Base-by-base conservation (phyloP, 2,329 filamentous ascomycete genomes). In the Amphichorda felina region DNA sequence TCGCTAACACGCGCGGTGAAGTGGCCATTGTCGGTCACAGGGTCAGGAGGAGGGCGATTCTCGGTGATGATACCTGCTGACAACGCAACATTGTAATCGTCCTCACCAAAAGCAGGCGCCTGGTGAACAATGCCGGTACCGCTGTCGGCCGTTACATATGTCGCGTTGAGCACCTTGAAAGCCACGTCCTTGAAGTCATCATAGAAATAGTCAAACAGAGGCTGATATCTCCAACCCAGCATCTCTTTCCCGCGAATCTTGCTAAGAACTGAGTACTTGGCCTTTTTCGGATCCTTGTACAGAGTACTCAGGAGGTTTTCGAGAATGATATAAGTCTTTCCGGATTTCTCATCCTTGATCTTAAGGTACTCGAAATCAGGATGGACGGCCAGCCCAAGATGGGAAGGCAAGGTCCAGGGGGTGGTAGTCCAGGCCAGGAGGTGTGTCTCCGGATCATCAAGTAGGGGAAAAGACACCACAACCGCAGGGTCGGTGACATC, bases 61-160 rank as follows among this genome's bases (percentile, higher is more conserved):
- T 87, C 81, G 42, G 60, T 81, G 51, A 95, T 81, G 47, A 94
- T 72, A 29, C 86, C 88, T 31, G 75, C 67, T 38, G 80, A 77
- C 41, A 87, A 57, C 8, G 82, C 84, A 40, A 91, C 76, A 45
- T 79, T 80, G 66, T 94, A 95, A 79, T 96, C 89, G 44, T 95
- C 89, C 60, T 95, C 85, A 72, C 89, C 89, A 52, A 89, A 95
- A 1, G 87, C 86, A 3, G 89, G 89, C 4, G 89, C 74, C 58
- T 95, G 87, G 58, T 96, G 89, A 30, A 96, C 89, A 42, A 96
- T 82, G 51, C 89, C 89, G 24, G 86, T 85, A 76, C 89, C 89
- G 50, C 85, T 87, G 40, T 91, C 87, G 21, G 82, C 77, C 18
- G 84, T 91, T 39, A 95, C 88, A 50, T 95, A 95, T 6, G 70